Evolutionary conservation across 1,284 basidiomycete genomes (phyloP).

Genomic region (Porodaedalea pini): DNA sequence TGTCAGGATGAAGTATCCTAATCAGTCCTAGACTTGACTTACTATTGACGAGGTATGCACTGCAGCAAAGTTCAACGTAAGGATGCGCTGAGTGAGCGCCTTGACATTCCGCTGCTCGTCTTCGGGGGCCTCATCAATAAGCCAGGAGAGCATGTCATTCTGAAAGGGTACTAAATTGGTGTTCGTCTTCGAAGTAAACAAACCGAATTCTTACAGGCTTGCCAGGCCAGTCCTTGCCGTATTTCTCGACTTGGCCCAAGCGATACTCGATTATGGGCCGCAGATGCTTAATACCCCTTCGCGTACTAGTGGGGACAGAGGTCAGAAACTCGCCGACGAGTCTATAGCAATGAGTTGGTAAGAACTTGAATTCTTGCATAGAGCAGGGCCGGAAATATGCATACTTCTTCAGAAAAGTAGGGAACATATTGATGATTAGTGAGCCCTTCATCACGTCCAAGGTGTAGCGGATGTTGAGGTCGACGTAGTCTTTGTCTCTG

Average conservation of each 20-base stretch:
- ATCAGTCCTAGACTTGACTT: conserved; percentile 7
- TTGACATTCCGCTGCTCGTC: conserved; percentile 29
- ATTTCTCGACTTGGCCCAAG: conserved; percentile 27
- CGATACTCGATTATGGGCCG: conserved; percentile 38
- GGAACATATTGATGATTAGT: conserved; percentile 11
- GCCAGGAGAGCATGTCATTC: conserved; percentile 43
- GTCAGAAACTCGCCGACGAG: conserved; percentile 6
- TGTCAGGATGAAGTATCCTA: background rate
- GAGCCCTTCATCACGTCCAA: conserved; percentile 7
- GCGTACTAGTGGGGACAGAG: background rate
- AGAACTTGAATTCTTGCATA: background rate
- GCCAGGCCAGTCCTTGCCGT: conserved; percentile 35
- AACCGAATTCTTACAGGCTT: conserved; percentile 34
- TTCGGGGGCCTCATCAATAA: conserved; percentile 38
- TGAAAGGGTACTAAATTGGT: conserved; percentile 19
- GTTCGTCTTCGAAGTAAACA: background rate
- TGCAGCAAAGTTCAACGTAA: conserved; percentile 37
- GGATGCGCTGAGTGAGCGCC: conserved; percentile 32
- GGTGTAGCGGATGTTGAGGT: conserved; percentile 5
- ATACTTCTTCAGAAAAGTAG: conserved; percentile 8
- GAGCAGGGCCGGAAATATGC: background rate
- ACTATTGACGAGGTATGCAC: conserved; percentile 39
- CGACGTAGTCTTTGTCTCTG: conserved; percentile 11
- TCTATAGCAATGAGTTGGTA: background rate
- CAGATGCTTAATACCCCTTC: conserved; percentile 28